Evolutionary conservation across 805 yeast genomes (phyloP), one percentile per base, ranked within the genome.

Genomic region (Isabelozyma heimii): DNA sequence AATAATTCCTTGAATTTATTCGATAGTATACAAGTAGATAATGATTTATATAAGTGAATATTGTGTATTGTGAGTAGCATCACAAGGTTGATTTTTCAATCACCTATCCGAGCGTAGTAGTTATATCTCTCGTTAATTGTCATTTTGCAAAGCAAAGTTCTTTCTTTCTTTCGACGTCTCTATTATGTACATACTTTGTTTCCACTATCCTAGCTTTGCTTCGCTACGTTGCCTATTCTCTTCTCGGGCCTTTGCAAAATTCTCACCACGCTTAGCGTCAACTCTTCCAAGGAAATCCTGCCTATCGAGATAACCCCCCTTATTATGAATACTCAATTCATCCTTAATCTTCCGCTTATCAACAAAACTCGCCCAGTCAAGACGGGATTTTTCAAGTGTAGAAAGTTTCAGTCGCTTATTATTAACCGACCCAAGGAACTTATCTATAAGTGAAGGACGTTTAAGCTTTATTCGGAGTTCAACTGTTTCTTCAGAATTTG

Each of bases 351-450:
- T 91, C 54, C 85, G 84, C 54, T 87, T 79, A 67, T 92, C 97
- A 28, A 94, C 97, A 69, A 88, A 91, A 43, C 88, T 82, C 0
- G 96, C 95, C 96, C 98, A 94, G 67, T 94, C 99, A 45, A 94
- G 75, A 53, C 96, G 76, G 1, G 96, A 88, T 67, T 94, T 94
- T 63, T 94, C 98, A 54, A 94, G 72, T 0, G 99, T 94, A 20
- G 96, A 88, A 52, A 94, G 75, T 63, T 90, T 92, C 56, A 56
- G 67, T 30, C 89, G 83, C 56, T 87, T 84, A 53, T 85, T 81
- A 13, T 71, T 69, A 2, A 87, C 76, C 9, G 84, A 79, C 41
- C 81, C 72, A 42, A 90, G 79, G 37, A 91, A 91, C 48, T 85
- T 89, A 62, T 88, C 91, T 7, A 91, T 70, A 28, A 89, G 69